Evolutionary conservation across 306 rosid species (phyloP), one percentile per base, ranked within the genome.

Genomic region (Carpinus viminea): DNA sequence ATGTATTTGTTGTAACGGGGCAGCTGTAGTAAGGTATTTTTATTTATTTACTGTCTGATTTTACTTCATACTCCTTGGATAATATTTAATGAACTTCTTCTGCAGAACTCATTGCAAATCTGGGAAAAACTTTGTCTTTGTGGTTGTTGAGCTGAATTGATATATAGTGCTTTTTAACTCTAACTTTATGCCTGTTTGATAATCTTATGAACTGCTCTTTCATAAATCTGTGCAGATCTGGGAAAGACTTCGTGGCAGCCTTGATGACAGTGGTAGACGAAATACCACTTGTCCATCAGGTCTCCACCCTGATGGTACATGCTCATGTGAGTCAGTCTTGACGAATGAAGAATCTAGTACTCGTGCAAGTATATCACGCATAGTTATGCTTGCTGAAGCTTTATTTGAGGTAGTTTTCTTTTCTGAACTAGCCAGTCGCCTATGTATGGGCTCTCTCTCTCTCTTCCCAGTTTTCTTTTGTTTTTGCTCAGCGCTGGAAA

Each of bases 321-420:
- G 98, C 85, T 87, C 97, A 8, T 95, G 98, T 18, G 92, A 89
- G 77, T 91, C 96, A 20, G 79, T 82, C 76, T 88, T 85, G 74
- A 51, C 83, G 80, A 82, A 83, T 8, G 98, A 95, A 82, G 91
- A 82, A 84, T 91, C 98, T 24, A 86, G 90, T 81, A 86, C 98
- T 81, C 93, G 93, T 80, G 94, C 93, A 74, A 95, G 98, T 83
- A 92, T 95, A 88, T 95, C 98, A 51, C 91, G 98, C 88, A 92
- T 95, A 68, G 93, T 93, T 83, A 91, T 95, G 97, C 91, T 95
- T 76, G 98, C 98, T 72, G 98, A 92, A 79, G 98, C 98, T 82
- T 85, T 95, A 61, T 95, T 92, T 72, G 98, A 95, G 98, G 98
- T 94, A 76, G 10, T 47, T 73, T 66, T 64, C 78, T 82, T 73